Evolutionary conservation across 208 protist species (phyloP).

Genomic region (Leishmania tarentolae): DNA sequence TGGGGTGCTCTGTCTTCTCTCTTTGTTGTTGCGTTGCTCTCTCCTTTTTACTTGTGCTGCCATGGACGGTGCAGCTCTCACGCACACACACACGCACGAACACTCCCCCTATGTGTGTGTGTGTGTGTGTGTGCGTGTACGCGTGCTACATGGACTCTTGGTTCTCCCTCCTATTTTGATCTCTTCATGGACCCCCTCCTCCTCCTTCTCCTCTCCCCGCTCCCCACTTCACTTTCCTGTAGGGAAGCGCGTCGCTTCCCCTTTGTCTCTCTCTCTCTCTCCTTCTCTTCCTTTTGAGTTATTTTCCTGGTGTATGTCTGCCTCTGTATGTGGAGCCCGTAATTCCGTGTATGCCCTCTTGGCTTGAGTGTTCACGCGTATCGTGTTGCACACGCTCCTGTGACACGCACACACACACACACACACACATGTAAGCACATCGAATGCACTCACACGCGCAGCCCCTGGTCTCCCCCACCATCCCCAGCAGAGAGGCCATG

Average conservation of each 20-base stretch:
- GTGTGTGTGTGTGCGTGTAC: neutral
- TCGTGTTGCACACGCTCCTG: neutral
- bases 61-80: neutral
- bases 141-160: neutral
- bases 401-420: neutral
- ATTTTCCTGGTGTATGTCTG: neutral
- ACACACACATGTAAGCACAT: neutral
- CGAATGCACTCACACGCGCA: neutral
- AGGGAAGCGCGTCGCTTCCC: neutral
- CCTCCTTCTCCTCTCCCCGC: neutral
- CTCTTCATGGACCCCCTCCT: neutral
- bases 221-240: neutral
- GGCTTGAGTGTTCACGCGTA: neutral
- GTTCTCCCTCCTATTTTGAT: neutral
- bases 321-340: neutral
- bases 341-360: neutral
- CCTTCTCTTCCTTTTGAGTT: neutral
- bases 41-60: conserved; percentile 20
- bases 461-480: neutral
- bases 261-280: neutral
- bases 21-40: conserved; percentile 5
- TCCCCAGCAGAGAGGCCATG: neutral
- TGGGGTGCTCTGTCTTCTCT: conserved; percentile 1
- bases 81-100: neutral
- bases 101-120: too few species aligned